Evolutionary conservation across 805 yeast genomes (phyloP), one percentile per base, ranked within the genome.

Genomic region (Ogataea dorogensis): DNA sequence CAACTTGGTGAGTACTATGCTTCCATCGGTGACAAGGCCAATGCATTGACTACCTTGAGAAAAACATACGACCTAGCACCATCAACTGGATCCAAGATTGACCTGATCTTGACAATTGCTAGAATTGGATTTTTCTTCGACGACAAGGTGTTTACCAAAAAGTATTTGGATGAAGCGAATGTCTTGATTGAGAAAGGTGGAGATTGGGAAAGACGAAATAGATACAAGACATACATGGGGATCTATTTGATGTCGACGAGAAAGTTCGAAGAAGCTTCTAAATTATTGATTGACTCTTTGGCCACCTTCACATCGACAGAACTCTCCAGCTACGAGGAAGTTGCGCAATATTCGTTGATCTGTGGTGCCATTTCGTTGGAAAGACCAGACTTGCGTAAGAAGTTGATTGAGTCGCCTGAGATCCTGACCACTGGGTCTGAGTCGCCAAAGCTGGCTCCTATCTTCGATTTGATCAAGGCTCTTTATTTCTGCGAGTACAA

Each of bases 201-300:
- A 44, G 98, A 93, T 61, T 93, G 98, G 98, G 98, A 93, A 65
- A 85, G 98, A 63, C 80, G 96, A 55, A 93, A 93, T 66, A 70
- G 96, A 50, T 87, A 77, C 70, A 93, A 93, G 68, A 86, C 97
- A 5, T 93, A 93, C 63, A 65, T 75, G 40, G 98, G 98, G 15
- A 71, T 93, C 31, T 86, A 86, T 58, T 67, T 76, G 23, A 66
- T 93, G 74, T 82, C 96, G 6, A 80, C 89, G 18, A 79, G 98
- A 55, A 79, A 86, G 51, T 93, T 93, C 54, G 69, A 68, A 25
- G 94, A 86, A 50, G 96, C 98, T 2, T 78, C 97, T 2, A 77
- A 77, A 35, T 67, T 91, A 44, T 72, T 93, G 51, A 86, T 86
- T 46, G 98, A 89, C 60, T 83, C 95, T 7, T 72, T 93, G 60